Percentiles rank a stretch among this genome's conserved stretches.
Conservation (phyloP, 306 rosid species). For the Clitoria ternatea region DNA sequence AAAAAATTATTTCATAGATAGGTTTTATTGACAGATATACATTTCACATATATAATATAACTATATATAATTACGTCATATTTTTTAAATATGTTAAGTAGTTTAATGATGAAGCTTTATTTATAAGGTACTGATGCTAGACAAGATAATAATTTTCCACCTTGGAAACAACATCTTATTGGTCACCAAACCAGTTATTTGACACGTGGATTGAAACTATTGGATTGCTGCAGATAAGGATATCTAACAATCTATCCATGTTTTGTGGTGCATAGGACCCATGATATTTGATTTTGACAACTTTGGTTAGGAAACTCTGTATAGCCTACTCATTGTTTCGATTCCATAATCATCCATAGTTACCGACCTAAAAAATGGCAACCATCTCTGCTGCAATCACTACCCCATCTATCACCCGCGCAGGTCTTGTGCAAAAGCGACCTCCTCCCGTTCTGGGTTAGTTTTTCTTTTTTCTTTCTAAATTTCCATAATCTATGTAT, state of each 20-base stretch:
- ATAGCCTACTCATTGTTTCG: not conserved
- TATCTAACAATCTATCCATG: slow-evolving; percentile 51
- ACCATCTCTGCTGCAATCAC: slow-evolving; percentile 57
- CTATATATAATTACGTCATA: no score
- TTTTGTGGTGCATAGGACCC: slow-evolving; percentile 44
- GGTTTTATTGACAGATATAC: no score
- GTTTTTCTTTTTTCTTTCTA: not conserved
- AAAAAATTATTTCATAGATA: no score
- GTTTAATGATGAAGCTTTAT: no score
- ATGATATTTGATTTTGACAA: slow-evolving; percentile 35
- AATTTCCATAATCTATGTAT: not conserved
- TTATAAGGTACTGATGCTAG: no score
- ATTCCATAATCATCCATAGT: not conserved
- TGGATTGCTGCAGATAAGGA: slow-evolving; percentile 58
- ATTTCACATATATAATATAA: no score
- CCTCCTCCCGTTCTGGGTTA: slow-evolving; percentile 65
- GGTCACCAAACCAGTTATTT: slow-evolving; percentile 23
- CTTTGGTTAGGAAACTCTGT: not conserved
- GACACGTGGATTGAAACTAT: slow-evolving; percentile 49
- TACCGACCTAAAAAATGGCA: slow-evolving; percentile 61
- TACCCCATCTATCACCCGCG: slow-evolving; percentile 45
- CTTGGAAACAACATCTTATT: not conserved
- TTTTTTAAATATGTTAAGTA: no score
- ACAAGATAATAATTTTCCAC: no score
- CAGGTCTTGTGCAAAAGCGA: slow-evolving; percentile 52